A percentile compares a stretch with the other conserved stretches of the same genome.
These are phyloP conservation scores for Rhododendron griersonianum DNA, from an alignment of 148 eudicot species.

Conservation along the genomic window DNA sequence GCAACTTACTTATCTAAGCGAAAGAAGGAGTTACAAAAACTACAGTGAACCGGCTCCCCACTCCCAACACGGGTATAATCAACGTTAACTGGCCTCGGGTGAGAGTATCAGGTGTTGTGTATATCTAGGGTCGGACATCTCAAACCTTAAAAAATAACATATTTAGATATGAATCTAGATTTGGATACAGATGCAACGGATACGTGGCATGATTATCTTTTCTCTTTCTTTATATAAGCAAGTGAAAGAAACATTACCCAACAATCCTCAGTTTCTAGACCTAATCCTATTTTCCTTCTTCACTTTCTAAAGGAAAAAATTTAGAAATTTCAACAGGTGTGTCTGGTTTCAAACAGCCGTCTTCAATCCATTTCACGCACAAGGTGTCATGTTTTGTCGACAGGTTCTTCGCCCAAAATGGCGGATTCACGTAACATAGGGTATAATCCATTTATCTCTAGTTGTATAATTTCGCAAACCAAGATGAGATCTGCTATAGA, in stretches of 20 bases:
- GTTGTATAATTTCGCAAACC: slow-evolving; percentile 86
- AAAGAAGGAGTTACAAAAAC: not conserved
- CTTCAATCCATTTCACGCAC: too few species aligned
- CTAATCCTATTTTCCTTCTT: too few species aligned
- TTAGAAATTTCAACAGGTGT: too few species aligned
- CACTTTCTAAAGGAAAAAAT: too few species aligned
- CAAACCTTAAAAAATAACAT: not conserved
- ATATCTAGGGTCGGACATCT: not conserved
- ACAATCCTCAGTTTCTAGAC: too few species aligned
- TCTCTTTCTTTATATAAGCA: too few species aligned
- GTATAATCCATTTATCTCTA: slow-evolving; percentile 49
- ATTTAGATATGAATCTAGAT: too few species aligned
- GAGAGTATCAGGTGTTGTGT: not conserved
- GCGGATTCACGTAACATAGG: not conserved
- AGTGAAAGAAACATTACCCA: too few species aligned
- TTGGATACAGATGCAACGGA: too few species aligned
- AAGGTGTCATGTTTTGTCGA: too few species aligned
- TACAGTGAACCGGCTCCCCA: not conserved
- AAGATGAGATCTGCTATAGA: slow-evolving; percentile 86
- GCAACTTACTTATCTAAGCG: not conserved
- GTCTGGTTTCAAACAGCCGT: too few species aligned
- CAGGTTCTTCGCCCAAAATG: not conserved
- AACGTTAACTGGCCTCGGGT: not conserved
- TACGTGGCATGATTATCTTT: too few species aligned
- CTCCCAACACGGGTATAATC: not conserved